These are phyloP conservation scores for Kalanchoe fedtschenkoi DNA, from an alignment of 164 flowering plant genomes.

Conservation along the genomic window DNA sequence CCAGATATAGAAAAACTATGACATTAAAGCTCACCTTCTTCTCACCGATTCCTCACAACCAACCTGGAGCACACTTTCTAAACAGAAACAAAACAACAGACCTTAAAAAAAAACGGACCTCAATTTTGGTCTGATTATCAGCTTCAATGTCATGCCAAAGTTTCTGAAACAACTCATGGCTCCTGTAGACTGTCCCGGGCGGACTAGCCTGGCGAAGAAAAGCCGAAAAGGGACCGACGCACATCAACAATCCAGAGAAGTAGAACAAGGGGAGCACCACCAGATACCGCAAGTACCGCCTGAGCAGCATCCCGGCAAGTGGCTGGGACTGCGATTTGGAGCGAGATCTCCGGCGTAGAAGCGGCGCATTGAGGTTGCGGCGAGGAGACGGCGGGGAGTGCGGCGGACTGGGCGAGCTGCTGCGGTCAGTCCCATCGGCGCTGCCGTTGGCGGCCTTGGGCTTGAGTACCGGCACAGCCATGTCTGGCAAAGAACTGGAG, in stretches of 20 bases:
- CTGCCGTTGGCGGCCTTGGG: no score
- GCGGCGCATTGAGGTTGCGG: constrained; percentile 14
- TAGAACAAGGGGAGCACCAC: constrained; percentile 44
- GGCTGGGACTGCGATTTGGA: constrained; percentile 19
- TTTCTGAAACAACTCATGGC: constrained; percentile 45
- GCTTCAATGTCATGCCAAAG: constrained; percentile 49
- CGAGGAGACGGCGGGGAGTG: constrained; percentile 43
- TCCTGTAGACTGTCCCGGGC: constrained; percentile 73
- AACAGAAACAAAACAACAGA: neutral
- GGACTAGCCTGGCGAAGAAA: constrained; percentile 22
- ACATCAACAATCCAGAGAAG: constrained; percentile 42
- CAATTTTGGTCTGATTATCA: constrained; percentile 45
- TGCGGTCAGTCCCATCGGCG: neutral
- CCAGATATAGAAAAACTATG: neutral
- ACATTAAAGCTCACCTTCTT: neutral
- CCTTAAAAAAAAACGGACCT: constrained; percentile 28
- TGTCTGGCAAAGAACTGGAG: neutral
- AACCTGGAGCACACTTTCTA: neutral
- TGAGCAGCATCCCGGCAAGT: constrained; percentile 16
- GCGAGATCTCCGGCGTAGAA: constrained; percentile 26
- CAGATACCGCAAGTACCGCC: constrained; percentile 33
- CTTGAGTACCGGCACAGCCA: neutral
- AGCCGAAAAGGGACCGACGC: constrained; percentile 40
- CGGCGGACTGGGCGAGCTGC: constrained; percentile 31
- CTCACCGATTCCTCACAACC: constrained; percentile 5